These are phyloP conservation scores for Scheffersomyces spartinae DNA, from an alignment of 805 yeast species.

Conservation along the genomic window DNA sequence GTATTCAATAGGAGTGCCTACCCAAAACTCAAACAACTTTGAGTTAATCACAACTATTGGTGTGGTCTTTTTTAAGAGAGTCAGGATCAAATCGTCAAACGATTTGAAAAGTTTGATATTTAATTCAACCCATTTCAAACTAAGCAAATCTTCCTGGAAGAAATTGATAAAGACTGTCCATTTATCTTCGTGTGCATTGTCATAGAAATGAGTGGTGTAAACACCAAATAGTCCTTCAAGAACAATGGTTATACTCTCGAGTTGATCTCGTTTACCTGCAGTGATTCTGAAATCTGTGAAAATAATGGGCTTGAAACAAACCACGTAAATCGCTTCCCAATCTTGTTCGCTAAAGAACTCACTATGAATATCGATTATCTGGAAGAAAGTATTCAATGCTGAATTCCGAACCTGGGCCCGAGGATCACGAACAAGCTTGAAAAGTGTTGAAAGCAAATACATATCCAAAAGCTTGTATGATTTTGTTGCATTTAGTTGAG, in stretches of 20 bases:
- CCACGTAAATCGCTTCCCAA: no score
- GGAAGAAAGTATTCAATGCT: slow-evolving; percentile 77
- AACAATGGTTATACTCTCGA: no score
- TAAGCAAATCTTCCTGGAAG: slow-evolving; percentile 27
- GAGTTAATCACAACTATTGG: slow-evolving; percentile 9
- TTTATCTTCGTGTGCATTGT: slow-evolving; percentile 15
- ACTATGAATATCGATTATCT: slow-evolving; percentile 68
- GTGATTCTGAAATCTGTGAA: no score
- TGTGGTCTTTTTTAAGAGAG: slow-evolving; percentile 25
- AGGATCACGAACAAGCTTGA: no score
- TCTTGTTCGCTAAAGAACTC: no score
- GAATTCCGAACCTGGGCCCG: slow-evolving; percentile 83
- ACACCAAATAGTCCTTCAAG: no score
- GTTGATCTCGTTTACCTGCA: no score
- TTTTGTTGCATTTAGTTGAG: neutral
- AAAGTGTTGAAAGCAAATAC: no score
- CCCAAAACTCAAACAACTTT: slow-evolving; percentile 26
- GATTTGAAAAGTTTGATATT: slow-evolving; percentile 46
- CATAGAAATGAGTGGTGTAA: no score
- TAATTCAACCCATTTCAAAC: slow-evolving; percentile 37
- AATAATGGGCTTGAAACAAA: no score
- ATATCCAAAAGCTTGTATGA: slow-evolving; percentile 10
- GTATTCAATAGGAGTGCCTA: slow-evolving; percentile 24
- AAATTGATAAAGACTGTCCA: slow-evolving; percentile 52
- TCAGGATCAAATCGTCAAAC: slow-evolving; percentile 35